Evolutionary conservation across 495 filamentous ascomycete genomes (phyloP).

Genomic region (Tuber borchii): DNA sequence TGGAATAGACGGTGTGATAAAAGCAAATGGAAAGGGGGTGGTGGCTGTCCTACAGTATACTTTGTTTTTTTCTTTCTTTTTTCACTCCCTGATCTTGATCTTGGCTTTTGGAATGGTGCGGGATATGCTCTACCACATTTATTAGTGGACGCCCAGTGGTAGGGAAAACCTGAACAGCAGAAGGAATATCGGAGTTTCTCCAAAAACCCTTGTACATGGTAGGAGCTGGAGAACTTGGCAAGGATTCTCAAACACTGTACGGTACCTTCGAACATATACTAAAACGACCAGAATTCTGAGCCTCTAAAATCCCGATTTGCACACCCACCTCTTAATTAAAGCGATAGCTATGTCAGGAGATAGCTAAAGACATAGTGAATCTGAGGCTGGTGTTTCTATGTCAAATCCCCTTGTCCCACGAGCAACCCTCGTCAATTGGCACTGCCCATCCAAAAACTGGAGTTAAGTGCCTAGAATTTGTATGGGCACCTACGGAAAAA

Average conservation of each 20-base stretch:
- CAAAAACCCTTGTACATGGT: conserved; percentile 81
- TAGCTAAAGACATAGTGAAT: too few relatives aligned
- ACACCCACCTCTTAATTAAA: too few relatives aligned
- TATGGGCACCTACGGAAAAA: too few relatives aligned
- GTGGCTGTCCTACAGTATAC: conserved; percentile 48
- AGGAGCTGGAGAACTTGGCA: conserved; percentile 69
- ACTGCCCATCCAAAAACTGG: too few relatives aligned
- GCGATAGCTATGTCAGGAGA: too few relatives aligned
- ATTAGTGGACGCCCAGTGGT: conserved; percentile 70
- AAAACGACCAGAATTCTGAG: too few relatives aligned
- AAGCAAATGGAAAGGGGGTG: conserved; percentile 63
- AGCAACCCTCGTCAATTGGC: too few relatives aligned
- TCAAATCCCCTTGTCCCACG: too few relatives aligned
- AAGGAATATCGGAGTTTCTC: conserved; percentile 77
- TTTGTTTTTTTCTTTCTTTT: background rate
- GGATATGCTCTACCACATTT: conserved; percentile 16
- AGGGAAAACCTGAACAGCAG: conserved; percentile 83
- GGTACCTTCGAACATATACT: too few relatives aligned
- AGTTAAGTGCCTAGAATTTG: too few relatives aligned
- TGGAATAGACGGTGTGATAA: conserved; percentile 37
- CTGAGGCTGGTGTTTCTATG: too few relatives aligned
- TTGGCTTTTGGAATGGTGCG: background rate
- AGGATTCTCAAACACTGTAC: conserved; percentile 65
- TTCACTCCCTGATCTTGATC: background rate
- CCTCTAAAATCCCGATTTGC: too few relatives aligned